Evolutionary conservation across 495 filamentous ascomycete species (phyloP).

Genomic region (Sabuloglossum arenarium): DNA sequence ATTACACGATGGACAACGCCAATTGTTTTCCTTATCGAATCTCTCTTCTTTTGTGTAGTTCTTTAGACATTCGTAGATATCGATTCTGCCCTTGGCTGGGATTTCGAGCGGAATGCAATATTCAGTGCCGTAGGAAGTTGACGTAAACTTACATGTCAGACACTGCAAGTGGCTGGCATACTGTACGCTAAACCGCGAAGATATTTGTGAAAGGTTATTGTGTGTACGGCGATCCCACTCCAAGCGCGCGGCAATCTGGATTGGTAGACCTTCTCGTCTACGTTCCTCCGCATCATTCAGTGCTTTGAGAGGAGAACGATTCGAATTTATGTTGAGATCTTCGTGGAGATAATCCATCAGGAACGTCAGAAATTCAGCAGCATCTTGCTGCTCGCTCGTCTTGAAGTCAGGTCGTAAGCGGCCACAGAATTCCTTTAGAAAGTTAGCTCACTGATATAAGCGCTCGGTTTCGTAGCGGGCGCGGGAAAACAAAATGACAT

Average conservation of each 20-base stretch:
- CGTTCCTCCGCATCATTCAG: conserved; percentile 41
- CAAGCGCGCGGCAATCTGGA: conserved; percentile 33
- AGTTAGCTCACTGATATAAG: background rate
- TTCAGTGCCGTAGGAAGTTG: conserved; percentile 54
- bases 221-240: conserved; percentile 55
- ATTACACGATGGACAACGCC: conserved; percentile 54
- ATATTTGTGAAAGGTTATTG: conserved; percentile 42
- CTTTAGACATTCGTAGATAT: conserved; percentile 41
- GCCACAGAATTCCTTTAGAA: conserved; percentile 15
- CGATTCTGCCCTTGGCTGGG: conserved; percentile 26
- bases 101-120: conserved; percentile 49
- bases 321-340: conserved; percentile 50
- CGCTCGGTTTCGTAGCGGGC: background rate
- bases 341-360: conserved; percentile 51
- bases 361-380: conserved; percentile 59
- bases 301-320: conserved; percentile 31
- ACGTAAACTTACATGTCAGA: conserved; percentile 39
- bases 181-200: conserved; percentile 51
- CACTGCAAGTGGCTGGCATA: conserved; percentile 43
- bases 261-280: conserved; percentile 38
- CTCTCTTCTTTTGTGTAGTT: conserved; percentile 49
- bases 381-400: conserved; percentile 39
- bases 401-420: conserved; percentile 9
- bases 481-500: conserved; percentile 11
- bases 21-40: conserved; percentile 43